Evolutionary conservation across 495 filamentous ascomycete genomes (phyloP), one percentile per base, ranked within the genome.

Genomic region (Neurospora pannonica): DNA sequence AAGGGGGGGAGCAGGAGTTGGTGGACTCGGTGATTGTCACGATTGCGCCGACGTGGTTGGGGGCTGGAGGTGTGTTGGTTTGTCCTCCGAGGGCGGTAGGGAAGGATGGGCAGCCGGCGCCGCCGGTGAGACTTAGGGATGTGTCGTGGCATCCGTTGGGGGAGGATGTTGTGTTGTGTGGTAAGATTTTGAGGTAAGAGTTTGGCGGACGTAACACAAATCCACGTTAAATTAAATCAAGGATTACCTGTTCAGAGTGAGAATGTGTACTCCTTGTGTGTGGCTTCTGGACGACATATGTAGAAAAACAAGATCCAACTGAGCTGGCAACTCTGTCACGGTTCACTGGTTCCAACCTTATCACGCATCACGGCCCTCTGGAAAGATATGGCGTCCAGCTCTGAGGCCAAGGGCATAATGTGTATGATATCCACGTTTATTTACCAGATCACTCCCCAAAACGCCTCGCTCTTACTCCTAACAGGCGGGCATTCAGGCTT

Each of bases 1-100:
- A 67, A 1, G 54, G 13, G 2, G 54, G 54, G 34, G 89, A 92
- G 74, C 82, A 87, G n/a, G 79, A 81, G 62, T 84, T 94, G 31
- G 87, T 97, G 70, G 86, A 90, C 76, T 89, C 89, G 13, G 90
- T 97, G 31, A 89, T 97, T 75, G 86, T 97, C 73, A 97, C 94
- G 0, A 87, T 97, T 75, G 93, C 94, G 3, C 94, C 94, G 3
- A 92, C 89, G 4, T 97, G 93, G 86, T 84, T 97, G 7, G 94
- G 94, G 19, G 83, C 87, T 73, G 92, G 92, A 1, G 93, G 94
- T 6, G 93, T 97, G 28, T 84, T 86, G 7, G 91, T 97, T 36
- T 88, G 86, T 72, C 93, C 91, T 42, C 83, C 86, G 70, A 86
- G 86, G 24, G 86, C 84, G 72, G 78, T 76, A 3, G 85, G 86